Conservation (phyloP, 306 rosid species). For the Medicago truncatula region MtrunA17r5.0-ANR NC_053046.1:9307501-9308000, state of each 20-base stretch:
- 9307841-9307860: slow-evolving; percentile 57
- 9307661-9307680: not conserved
- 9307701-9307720: slow-evolving; percentile 16
- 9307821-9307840: slow-evolving; percentile 67
- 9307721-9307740: slow-evolving; percentile 3
- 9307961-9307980: slow-evolving; percentile 8
- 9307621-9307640: not conserved
- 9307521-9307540: no score
- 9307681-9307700: slow-evolving; percentile 35
- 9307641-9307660: slow-evolving; percentile 14
- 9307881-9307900: slow-evolving; percentile 50
- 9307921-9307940: slow-evolving; percentile 10
- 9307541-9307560: no score
- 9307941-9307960: slow-evolving; percentile 25
- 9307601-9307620: not conserved
- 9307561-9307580: no score
- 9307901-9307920: slow-evolving; percentile 32
- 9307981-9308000: slow-evolving; percentile 13
- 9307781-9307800: slow-evolving; percentile 54
- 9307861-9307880: slow-evolving; percentile 57
- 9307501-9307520: no score
- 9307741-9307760: no score
- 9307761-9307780: no score
- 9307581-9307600: no score
- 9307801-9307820: slow-evolving; percentile 69